These are phyloP conservation scores for Globisporangium parvum DNA, from an alignment of 352 stramenopile genomes.

Conservation along the genomic window DNA sequence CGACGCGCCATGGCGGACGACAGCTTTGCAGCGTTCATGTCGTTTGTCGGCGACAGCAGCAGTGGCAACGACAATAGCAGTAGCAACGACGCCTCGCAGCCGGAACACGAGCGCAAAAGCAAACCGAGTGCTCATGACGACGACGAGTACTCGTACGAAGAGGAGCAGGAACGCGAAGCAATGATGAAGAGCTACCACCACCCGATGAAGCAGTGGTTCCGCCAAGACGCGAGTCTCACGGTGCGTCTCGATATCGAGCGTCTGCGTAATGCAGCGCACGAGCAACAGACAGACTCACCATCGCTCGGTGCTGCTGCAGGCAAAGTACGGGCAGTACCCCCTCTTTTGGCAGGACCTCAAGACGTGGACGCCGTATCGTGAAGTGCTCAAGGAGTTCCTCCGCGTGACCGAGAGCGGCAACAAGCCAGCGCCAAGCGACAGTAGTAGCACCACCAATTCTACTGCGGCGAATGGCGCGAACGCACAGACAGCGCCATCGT, in stretches of 20 bases:
- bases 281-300: background rate
- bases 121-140: conserved; percentile 14
- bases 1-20: conserved; percentile 39
- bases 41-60: conserved; percentile 31
- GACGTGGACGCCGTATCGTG: conserved; percentile 90
- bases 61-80: conserved; percentile 4
- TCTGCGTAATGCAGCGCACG: background rate
- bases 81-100: too few species aligned
- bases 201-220: conserved; percentile 88
- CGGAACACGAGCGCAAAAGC: background rate
- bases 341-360: conserved; percentile 95
- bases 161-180: conserved; percentile 80
- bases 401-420: conserved; percentile 50
- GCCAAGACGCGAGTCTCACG: conserved; percentile 43
- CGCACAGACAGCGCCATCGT: background rate
- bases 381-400: conserved; percentile 89
- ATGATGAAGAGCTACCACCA: conserved; percentile 88
- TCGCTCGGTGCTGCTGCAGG: conserved; percentile 8
- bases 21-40: conserved; percentile 74
- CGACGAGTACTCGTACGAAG: conserved; percentile 78
- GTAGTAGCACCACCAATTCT: conserved; percentile 1
- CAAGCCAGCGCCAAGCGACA: conserved; percentile 15
- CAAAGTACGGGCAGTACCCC: conserved; percentile 89
- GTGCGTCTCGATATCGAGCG: conserved; percentile 12
- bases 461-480: background rate